These are phyloP conservation scores for Isochrysis galbana DNA, from an alignment of 78 protist genomes.

Conservation along the genomic window DNA sequence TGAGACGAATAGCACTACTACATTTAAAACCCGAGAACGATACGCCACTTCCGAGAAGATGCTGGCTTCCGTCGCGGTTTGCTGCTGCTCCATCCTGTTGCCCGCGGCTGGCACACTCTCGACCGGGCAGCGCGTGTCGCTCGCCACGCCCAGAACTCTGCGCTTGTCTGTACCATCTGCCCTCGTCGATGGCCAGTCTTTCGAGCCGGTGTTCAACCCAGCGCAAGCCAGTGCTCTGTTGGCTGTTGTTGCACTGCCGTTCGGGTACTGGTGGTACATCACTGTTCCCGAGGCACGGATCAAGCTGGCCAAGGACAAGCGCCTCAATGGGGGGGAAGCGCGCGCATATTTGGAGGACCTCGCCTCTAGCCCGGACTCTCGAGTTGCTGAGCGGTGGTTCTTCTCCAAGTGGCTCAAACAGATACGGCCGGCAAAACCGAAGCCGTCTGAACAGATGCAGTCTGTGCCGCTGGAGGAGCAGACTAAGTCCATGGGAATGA, in stretches of 20 bases:
- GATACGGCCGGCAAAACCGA: neutral
- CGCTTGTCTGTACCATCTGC: too few species aligned
- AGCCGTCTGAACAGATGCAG: neutral
- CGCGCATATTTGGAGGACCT: neutral
- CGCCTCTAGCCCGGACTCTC: too few species aligned
- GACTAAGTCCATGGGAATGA: neutral
- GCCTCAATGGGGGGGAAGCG: neutral
- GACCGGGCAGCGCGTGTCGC: too few species aligned
- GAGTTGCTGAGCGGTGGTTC: neutral
- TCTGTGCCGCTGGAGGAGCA: neutral
- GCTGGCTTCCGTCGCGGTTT: too few species aligned
- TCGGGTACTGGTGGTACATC: constrained; percentile 10
- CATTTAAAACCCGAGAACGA: too few species aligned
- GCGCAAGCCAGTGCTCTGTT: neutral
- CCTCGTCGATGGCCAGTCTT: too few species aligned
- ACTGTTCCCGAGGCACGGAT: neutral
- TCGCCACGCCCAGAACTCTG: too few species aligned
- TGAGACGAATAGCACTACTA: too few species aligned
- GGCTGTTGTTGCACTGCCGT: neutral
- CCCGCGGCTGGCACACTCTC: too few species aligned
- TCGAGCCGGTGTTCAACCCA: neutral
- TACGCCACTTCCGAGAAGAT: too few species aligned
- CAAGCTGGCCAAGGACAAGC: neutral
- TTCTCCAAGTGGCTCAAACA: neutral
- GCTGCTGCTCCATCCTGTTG: too few species aligned